phyloP scores from a whole-genome alignment of 495 filamentous ascomycete genomes.

The Neohortaea acidophila region DNA sequence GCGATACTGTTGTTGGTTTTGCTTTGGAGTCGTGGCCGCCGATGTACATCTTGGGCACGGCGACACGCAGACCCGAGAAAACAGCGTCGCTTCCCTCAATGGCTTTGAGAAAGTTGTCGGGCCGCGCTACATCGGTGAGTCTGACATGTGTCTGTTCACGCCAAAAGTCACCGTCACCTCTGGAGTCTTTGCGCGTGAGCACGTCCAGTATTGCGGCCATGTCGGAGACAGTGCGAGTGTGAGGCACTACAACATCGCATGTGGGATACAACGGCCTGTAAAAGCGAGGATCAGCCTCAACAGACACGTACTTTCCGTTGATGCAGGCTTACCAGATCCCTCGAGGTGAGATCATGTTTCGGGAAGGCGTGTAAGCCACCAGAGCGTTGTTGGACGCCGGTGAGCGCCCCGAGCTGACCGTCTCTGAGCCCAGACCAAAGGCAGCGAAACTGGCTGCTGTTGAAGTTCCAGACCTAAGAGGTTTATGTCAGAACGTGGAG shows the following conservation, averaged over 20 bases:
- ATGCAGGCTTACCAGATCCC: constrained; percentile 20
- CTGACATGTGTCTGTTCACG: constrained; percentile 20
- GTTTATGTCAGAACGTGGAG: no score
- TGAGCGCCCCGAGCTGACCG: background rate
- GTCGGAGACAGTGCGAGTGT: constrained; percentile 23
- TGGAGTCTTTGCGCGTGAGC: constrained; percentile 16
- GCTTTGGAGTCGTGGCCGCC: constrained; percentile 16
- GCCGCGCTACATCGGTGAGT: constrained; percentile 6
- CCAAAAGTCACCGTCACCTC: constrained; percentile 25
- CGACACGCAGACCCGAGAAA: constrained; percentile 22
- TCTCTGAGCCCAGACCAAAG: constrained; percentile 20
- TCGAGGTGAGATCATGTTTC: constrained; percentile 22
- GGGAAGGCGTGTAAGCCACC: constrained; percentile 17
- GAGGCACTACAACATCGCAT: constrained; percentile 25
- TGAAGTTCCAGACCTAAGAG: constrained; percentile 10
- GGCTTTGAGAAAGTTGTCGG: constrained; percentile 1
- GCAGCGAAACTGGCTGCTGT: constrained; percentile 24
- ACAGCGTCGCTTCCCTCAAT: background rate
- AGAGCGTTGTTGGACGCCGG: constrained; percentile 1
- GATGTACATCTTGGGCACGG: constrained; percentile 24
- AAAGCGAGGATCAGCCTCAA: background rate
- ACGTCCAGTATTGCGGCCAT: constrained; percentile 23
- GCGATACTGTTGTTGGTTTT: constrained; percentile 11
- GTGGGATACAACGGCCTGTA: constrained; percentile 23
- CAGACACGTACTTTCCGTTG: background rate